Evolutionary conservation across 306 rosid species (phyloP).

Genomic region (Arachis stenosperma): DNA sequence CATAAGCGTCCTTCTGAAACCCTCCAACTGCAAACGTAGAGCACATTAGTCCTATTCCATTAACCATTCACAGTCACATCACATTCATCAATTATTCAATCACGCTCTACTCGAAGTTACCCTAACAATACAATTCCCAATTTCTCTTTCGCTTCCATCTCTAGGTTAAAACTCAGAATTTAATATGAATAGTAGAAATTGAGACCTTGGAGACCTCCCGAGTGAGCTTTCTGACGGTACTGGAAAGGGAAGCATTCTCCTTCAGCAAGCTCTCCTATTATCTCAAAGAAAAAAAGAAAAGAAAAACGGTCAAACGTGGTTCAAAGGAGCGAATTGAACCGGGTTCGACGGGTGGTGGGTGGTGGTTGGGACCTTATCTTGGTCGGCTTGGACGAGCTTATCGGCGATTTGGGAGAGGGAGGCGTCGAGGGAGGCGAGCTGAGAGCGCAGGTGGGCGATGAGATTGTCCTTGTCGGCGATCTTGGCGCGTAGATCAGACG

Average conservation of each 20-base stretch:
- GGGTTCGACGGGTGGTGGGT: slow-evolving; percentile 4
- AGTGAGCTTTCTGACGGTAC: slow-evolving; percentile 76
- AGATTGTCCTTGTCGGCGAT: slow-evolving; percentile 68
- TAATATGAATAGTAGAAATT: background rate
- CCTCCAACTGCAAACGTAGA: slow-evolving; percentile 70
- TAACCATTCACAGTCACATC: slow-evolving; percentile 8
- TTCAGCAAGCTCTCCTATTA: slow-evolving; percentile 65
- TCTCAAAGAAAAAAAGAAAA: background rate
- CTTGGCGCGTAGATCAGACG: slow-evolving; percentile 50
- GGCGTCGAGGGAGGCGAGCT: slow-evolving; percentile 66
- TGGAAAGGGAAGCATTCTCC: slow-evolving; percentile 71
- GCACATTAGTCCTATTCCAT: background rate
- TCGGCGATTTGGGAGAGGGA: slow-evolving; percentile 65
- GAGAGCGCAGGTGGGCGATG: slow-evolving; percentile 72
- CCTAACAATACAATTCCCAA: background rate
- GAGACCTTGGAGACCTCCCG: slow-evolving; percentile 93
- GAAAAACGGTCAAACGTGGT: background rate
- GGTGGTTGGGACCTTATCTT: slow-evolving; percentile 57
- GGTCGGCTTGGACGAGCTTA: slow-evolving; percentile 56
- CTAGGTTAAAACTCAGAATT: slow-evolving; percentile 5
- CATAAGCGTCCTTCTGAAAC: slow-evolving; percentile 93
- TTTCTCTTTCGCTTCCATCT: background rate
- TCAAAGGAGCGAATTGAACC: background rate
- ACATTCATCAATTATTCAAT: background rate
- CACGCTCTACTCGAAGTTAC: background rate